These are phyloP conservation scores for Trypanosoma congolense DNA, from an alignment of 208 protist genomes.

Conservation along the genomic window DNA sequence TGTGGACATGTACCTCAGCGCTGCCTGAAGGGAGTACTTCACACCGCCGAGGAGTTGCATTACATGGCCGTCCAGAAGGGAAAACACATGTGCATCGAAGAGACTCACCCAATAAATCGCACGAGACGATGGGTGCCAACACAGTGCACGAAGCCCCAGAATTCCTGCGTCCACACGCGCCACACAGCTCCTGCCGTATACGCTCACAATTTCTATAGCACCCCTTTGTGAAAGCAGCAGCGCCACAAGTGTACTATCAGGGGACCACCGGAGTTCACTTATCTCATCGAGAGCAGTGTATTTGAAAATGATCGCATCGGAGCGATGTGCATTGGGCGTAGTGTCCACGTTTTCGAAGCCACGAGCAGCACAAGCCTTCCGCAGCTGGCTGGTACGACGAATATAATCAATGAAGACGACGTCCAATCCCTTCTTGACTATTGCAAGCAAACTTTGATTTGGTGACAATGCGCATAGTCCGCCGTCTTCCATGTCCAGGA, in stretches of 20 bases:
- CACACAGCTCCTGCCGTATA: conserved; percentile 26
- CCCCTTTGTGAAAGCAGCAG: conserved; percentile 7
- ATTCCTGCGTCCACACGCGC: conserved; percentile 21
- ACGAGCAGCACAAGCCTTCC: not conserved
- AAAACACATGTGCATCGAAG: conserved; percentile 18
- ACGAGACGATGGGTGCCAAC: conserved; percentile 27
- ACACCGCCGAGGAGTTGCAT: conserved; percentile 21
- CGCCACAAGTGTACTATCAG: conserved; percentile 20
- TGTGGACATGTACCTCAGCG: not conserved
- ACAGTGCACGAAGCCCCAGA: conserved; percentile 16
- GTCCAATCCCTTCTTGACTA: conserved; percentile 19
- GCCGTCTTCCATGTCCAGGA: conserved; percentile 17
- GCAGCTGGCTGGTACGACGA: conserved; percentile 11
- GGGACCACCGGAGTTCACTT: conserved; percentile 23
- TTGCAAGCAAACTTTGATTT: conserved; percentile 21
- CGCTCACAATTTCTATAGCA: conserved; percentile 25
- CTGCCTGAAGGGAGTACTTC: conserved; percentile 24
- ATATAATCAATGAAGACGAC: conserved; percentile 28
- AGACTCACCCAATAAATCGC: conserved; percentile 22
- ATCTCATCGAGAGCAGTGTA: conserved; percentile 22
- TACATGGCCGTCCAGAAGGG: conserved; percentile 21
- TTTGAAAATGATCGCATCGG: conserved; percentile 16
- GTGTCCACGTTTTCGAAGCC: not conserved
- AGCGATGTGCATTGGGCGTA: too few relatives aligned
- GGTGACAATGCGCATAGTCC: conserved; percentile 20